These are phyloP conservation scores for Boletus vinaceobasis DNA, from an alignment of 768 basidiomycete species.

Conservation along the genomic window DNA sequence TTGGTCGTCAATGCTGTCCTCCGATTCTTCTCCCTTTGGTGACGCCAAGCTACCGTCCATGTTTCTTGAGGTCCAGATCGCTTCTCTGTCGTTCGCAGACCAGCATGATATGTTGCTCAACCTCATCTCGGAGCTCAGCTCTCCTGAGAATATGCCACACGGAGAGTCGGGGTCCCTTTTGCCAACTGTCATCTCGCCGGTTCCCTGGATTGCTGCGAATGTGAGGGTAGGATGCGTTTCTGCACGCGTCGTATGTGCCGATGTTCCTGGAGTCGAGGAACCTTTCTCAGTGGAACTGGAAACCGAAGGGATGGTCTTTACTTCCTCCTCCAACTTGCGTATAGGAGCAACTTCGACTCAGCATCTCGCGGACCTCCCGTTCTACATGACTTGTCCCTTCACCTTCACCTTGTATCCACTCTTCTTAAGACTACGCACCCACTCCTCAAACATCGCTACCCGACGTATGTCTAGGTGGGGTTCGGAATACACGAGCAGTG, in stretches of 20 bases:
- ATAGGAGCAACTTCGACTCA: slow-evolving; percentile 21
- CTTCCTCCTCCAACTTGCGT: slow-evolving; percentile 42
- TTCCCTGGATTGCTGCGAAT: slow-evolving; percentile 52
- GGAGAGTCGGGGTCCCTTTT: slow-evolving; percentile 15
- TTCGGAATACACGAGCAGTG: slow-evolving; percentile 39
- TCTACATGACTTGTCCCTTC: slow-evolving; percentile 44
- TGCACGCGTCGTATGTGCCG: slow-evolving; percentile 48
- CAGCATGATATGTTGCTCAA: slow-evolving; percentile 49
- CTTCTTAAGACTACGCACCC: slow-evolving; percentile 50
- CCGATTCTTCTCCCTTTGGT: slow-evolving; percentile 24
- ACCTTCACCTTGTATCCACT: slow-evolving; percentile 47
- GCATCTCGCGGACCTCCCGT: slow-evolving; percentile 30
- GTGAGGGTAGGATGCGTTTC: slow-evolving; percentile 48
- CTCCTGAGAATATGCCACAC: slow-evolving; percentile 11
- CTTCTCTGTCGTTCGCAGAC: slow-evolving; percentile 49
- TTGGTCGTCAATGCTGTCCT: slow-evolving; percentile 58
- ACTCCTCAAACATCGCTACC: slow-evolving; percentile 20
- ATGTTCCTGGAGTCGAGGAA: slow-evolving; percentile 35
- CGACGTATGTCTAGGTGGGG: slow-evolving; percentile 29
- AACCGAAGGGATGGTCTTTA: slow-evolving; percentile 48
- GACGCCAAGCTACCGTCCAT: slow-evolving; percentile 60
- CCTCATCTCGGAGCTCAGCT: slow-evolving; percentile 26
- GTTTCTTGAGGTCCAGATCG: slow-evolving; percentile 43
- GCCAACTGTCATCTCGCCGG: slow-evolving; percentile 31
- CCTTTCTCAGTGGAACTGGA: slow-evolving; percentile 55